Conservation (phyloP, 129 eudicot species). For the carrot (Daucus carota) region DNA sequence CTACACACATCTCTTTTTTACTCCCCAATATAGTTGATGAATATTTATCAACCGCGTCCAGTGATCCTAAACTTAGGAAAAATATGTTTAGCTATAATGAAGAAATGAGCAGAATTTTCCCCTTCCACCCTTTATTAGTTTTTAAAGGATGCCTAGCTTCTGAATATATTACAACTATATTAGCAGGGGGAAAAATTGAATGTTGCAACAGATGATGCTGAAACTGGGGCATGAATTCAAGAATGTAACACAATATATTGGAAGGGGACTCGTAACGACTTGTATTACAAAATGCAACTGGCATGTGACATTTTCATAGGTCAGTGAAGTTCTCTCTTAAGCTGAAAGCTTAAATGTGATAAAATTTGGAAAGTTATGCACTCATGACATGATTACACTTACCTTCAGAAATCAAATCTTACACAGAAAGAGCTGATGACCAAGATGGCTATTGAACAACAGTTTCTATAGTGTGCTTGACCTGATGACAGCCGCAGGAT, state of each 20-base stretch:
- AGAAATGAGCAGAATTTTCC: not conserved
- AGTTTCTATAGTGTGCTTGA: conserved; percentile 6
- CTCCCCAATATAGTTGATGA: not conserved
- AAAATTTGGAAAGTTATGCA: not conserved
- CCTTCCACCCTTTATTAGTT: not conserved
- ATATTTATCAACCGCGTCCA: not conserved
- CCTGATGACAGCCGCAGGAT: not conserved
- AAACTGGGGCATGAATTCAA: not conserved
- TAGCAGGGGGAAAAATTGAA: not conserved
- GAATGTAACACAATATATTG: not conserved
- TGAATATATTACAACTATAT: not conserved
- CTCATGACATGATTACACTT: not conserved
- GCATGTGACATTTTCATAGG: not conserved
- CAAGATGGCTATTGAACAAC: conserved; percentile 14
- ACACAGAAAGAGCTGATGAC: conserved; percentile 18
- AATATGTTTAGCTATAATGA: not conserved
- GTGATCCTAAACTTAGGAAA: not conserved
- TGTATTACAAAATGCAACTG: not conserved
- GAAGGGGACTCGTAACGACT: not conserved
- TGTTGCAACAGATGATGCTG: not conserved
- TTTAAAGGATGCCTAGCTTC: not conserved
- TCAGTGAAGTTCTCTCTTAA: not conserved
- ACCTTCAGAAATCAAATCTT: not conserved
- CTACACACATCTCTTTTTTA: not conserved
- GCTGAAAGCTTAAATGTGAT: not conserved